Evolutionary conservation across 2,329 filamentous ascomycete genomes (phyloP).

Genomic region (Tothia fuscella): DNA sequence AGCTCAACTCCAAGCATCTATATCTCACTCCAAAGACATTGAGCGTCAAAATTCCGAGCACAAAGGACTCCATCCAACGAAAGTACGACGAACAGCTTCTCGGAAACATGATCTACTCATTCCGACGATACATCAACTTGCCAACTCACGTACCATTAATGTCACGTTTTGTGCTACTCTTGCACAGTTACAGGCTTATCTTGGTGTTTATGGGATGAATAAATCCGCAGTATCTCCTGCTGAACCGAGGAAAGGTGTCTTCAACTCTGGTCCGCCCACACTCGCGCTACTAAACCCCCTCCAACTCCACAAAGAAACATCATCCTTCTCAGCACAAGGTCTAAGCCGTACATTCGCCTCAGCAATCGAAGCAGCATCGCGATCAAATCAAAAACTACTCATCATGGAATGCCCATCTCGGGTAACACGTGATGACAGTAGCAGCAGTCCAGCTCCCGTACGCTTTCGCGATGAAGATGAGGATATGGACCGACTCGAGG

Average conservation of each 20-base stretch:
- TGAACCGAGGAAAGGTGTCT: not conserved
- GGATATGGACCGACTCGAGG: conserved; percentile 46
- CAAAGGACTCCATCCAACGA: conserved; percentile 3
- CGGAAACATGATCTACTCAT: conserved; percentile 12
- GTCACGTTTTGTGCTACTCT: conserved; percentile 64
- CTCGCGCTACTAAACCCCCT: conserved; percentile 56
- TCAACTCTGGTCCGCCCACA: conserved; percentile 24
- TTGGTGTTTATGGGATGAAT: conserved; percentile 41
- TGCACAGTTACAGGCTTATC: conserved; percentile 63
- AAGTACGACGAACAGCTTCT: conserved; percentile 7
- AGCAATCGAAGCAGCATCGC: conserved; percentile 48
- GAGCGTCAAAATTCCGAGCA: conserved; percentile 7
- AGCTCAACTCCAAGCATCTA: conserved; percentile 40
- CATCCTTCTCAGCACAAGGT: conserved; percentile 66
- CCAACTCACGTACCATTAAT: conserved; percentile 55
- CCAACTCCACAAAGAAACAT: conserved; percentile 52
- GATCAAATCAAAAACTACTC: conserved; percentile 24
- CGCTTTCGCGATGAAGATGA: too few species aligned
- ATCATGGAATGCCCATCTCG: conserved; percentile 27
- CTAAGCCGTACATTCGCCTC: conserved; percentile 50
- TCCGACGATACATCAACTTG: conserved; percentile 33
- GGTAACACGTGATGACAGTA: not conserved
- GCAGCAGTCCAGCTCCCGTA: conserved; percentile 30
- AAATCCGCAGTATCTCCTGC: not conserved
- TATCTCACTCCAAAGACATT: conserved; percentile 20